Percentiles rank a stretch among this genome's conserved stretches.
phyloP scores from a whole-genome alignment of 768 basidiomycete genomes.

The Agaricus sinodeliciosus region DNA sequence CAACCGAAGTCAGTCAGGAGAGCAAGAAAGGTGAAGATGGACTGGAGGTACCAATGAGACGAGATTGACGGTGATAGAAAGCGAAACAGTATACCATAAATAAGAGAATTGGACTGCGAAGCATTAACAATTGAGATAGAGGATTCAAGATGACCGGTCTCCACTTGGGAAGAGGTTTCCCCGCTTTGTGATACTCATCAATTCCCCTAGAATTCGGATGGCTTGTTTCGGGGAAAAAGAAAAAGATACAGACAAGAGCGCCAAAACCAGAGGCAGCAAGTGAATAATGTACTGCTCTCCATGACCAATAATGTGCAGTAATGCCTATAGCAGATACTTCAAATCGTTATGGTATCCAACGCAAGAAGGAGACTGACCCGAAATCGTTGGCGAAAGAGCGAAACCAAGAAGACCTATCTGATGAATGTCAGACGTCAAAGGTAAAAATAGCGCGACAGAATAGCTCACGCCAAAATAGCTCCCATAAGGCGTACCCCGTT shows the following conservation, averaged over 20 bases:
- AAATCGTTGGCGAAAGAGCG: constrained; percentile 51
- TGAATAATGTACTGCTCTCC: constrained; percentile 51
- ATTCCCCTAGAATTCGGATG: constrained; percentile 53
- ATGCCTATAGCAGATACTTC: not conserved
- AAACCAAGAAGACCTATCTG: constrained; percentile 53
- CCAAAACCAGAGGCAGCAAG: constrained; percentile 36
- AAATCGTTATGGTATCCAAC: not conserved
- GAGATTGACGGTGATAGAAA: not conserved
- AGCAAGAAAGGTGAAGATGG: constrained; percentile 19
- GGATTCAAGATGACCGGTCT: constrained; percentile 47
- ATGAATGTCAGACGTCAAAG: not conserved
- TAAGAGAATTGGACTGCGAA: constrained; percentile 51
- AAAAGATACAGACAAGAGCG: constrained; percentile 30
- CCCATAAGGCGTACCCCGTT: constrained; percentile 54
- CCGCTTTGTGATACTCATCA: constrained; percentile 37
- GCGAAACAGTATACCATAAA: constrained; percentile 33
- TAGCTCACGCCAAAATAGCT: constrained; percentile 44
- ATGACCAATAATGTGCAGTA: constrained; percentile 35
- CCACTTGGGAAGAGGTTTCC: constrained; percentile 14
- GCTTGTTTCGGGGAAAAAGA: constrained; percentile 59
- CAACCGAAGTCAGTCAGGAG: constrained; percentile 36
- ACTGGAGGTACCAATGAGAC: not conserved
- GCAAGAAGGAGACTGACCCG: constrained; percentile 29
- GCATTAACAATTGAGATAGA: constrained; percentile 34
- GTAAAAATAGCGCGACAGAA: too few relatives aligned